Conservation (phyloP, 2,329 filamentous ascomycete species). For the Aureobasidium sp. region DNA sequence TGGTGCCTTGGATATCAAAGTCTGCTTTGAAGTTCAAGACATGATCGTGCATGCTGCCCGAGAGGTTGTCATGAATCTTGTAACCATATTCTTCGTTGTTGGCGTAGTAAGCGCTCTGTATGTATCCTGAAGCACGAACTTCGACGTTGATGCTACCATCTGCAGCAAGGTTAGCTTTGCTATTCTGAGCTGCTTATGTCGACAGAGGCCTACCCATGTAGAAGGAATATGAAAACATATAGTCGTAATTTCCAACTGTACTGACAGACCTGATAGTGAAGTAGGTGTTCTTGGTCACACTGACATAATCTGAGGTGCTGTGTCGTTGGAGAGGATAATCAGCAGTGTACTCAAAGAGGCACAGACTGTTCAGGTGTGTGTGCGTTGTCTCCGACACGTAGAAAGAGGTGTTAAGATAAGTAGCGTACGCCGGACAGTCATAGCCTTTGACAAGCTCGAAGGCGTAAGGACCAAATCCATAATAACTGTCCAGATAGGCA, state of each 20-base stretch:
- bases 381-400: constrained; percentile 36
- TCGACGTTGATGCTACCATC: constrained; percentile 45
- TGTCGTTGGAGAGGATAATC: constrained; percentile 45
- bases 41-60: constrained; percentile 48
- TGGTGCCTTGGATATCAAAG: constrained; percentile 42
- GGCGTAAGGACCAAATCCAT: constrained; percentile 40
- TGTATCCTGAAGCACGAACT: constrained; percentile 46
- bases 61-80: constrained; percentile 40
- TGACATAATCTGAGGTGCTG: constrained; percentile 31
- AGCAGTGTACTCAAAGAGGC: constrained; percentile 45
- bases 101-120: constrained; percentile 39
- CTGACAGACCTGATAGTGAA: constrained; percentile 39
- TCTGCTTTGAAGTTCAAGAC: constrained; percentile 49
- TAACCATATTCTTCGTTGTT: constrained; percentile 43
- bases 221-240: constrained; percentile 43
- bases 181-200: background rate
- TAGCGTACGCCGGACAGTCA: constrained; percentile 45
- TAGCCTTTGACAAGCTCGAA: constrained; percentile 41
- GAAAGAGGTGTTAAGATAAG: constrained; percentile 42
- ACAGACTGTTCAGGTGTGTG: constrained; percentile 43
- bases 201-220: constrained; percentile 21
- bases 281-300: constrained; percentile 37
- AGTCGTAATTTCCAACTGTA: constrained; percentile 48
- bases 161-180: background rate
- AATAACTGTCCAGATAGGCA: constrained; percentile 31